These are phyloP conservation scores for Albatrellus ellisii DNA, from an alignment of 768 basidiomycete genomes.

Conservation along the genomic window DNA sequence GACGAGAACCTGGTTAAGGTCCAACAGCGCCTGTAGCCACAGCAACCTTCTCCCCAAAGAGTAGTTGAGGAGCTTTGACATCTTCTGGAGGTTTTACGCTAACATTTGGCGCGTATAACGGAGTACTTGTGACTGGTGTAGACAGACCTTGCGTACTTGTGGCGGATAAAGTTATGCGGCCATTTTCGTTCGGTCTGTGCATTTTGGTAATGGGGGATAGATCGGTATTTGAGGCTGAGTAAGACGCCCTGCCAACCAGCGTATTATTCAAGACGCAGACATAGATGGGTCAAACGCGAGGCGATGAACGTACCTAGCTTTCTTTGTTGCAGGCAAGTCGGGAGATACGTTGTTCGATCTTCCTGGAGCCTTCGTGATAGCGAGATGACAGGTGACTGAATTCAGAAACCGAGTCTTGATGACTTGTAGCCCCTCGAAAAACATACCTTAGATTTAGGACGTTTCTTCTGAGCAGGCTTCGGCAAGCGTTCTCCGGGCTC, in stretches of 20 bases:
- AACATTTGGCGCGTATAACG: constrained; percentile 25
- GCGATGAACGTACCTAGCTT: constrained; percentile 11
- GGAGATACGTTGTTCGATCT: constrained; percentile 10
- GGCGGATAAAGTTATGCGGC: constrained; percentile 7
- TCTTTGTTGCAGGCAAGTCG: constrained; percentile 13
- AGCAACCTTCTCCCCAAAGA: constrained; percentile 47
- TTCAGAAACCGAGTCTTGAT: neutral
- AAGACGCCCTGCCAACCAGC: constrained; percentile 10
- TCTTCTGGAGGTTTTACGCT: constrained; percentile 29
- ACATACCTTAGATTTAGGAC: constrained; percentile 55
- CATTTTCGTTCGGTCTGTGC: constrained; percentile 8
- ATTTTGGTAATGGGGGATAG: neutral
- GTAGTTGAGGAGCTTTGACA: constrained; percentile 46
- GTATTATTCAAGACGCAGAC: constrained; percentile 7
- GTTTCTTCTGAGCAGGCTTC: constrained; percentile 50
- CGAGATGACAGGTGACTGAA: too few relatives aligned
- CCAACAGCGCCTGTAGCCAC: constrained; percentile 31
- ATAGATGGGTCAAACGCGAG: constrained; percentile 1
- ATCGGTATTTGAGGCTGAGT: constrained; percentile 7
- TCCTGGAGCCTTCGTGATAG: constrained; percentile 8
- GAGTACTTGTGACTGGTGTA: constrained; percentile 18
- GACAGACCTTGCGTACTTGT: constrained; percentile 25
- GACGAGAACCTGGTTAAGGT: constrained; percentile 14
- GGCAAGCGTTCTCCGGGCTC: constrained; percentile 71
- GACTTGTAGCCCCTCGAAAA: neutral